Evolutionary conservation across 306 rosid species (phyloP), one percentile per base, ranked within the genome.

Genomic region (Begonia fuchsioides): DNA sequence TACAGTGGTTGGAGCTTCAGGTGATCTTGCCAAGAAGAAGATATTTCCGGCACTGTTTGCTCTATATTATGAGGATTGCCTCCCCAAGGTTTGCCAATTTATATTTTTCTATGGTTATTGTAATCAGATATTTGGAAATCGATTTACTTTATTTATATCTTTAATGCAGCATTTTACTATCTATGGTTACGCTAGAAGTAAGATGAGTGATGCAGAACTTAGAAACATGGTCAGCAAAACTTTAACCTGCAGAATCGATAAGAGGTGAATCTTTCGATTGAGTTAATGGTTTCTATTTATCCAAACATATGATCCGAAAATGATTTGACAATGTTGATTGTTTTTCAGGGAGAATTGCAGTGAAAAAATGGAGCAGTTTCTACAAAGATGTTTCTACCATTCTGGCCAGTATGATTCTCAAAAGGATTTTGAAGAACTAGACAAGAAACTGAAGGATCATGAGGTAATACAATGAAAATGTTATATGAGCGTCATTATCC

Each of bases 1-100:
- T 50, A 82, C 93, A 39, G 86, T 86, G 61, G 93, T 86, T 61
- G 96, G 96, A 54, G 96, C 96, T 52, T 86, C 96, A n/a, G 96
- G 96, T 38, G 96, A 86, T 72, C 90, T 86, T 56, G 96, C 96
- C 16, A 86, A 86, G 69, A 86, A 86, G 77, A 86, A 86, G 81
- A 86, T 86, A 58, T 86, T 82, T 63, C 96, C 96, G 0, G 96
- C 96, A 32, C 96, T 86, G 56, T 86, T 86, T 57, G 93, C 96
- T 7, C 93, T 86, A 26, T 82, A 69, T 66, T 86, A 86, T 15
- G 96, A 86, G 90, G 93, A 48, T 46, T 86, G 71, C 63, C 93
- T 86, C 32, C 96, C 96, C 3, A 68, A 79, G 90, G 96, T 86
- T 58, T 47, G 35, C 35, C 8, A 26, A 26, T 26, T 26, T 26